A percentile compares a stretch with the other conserved stretches of the same genome.
Conservation (phyloP, 1,139 yeast species). For the Hansenula sp. region DNA sequence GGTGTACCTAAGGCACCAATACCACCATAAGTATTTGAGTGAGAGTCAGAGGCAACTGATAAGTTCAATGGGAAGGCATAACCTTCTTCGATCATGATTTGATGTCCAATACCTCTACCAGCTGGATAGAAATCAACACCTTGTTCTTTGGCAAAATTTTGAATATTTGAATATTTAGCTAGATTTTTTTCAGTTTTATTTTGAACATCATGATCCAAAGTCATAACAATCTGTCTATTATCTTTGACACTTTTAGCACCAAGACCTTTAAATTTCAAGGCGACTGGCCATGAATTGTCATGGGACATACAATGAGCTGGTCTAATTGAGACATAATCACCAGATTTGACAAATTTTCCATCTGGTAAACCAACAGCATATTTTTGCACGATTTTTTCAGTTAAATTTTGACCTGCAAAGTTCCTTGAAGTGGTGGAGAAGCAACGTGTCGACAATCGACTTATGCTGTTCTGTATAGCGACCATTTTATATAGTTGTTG, state of each 20-base stretch:
- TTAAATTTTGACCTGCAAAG: slow-evolving; percentile 60
- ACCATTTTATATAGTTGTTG: not conserved
- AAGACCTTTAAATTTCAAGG: slow-evolving; percentile 89
- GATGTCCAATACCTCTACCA: slow-evolving; percentile 98
- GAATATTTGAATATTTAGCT: slow-evolving; percentile 83
- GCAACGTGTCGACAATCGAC: slow-evolving; percentile 11
- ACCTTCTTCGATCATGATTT: slow-evolving; percentile 98
- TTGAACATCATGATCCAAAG: slow-evolving; percentile 97
- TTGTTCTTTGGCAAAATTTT: slow-evolving; percentile 81
- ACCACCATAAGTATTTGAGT: slow-evolving; percentile 97
- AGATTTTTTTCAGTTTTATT: slow-evolving; percentile 85
- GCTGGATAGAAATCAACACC: slow-evolving; percentile 99
- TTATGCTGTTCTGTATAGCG: not conserved
- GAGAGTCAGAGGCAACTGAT: slow-evolving; percentile 97
- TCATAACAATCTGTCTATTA: slow-evolving; percentile 88
- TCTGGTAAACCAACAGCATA: slow-evolving; percentile 81
- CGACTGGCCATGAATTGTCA: slow-evolving; percentile 99
- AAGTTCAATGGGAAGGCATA: slow-evolving; percentile 93
- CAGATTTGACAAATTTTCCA: slow-evolving; percentile 72
- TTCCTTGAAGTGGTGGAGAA: slow-evolving; percentile 13
- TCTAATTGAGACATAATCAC: slow-evolving; percentile 90
- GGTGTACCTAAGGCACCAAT: slow-evolving; percentile 96
- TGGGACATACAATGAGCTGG: slow-evolving; percentile 99
- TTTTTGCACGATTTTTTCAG: slow-evolving; percentile 92
- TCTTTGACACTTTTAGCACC: slow-evolving; percentile 85